These are phyloP conservation scores for Golubevia pallescens DNA, from an alignment of 1,284 basidiomycete species.

Conservation along the genomic window DNA sequence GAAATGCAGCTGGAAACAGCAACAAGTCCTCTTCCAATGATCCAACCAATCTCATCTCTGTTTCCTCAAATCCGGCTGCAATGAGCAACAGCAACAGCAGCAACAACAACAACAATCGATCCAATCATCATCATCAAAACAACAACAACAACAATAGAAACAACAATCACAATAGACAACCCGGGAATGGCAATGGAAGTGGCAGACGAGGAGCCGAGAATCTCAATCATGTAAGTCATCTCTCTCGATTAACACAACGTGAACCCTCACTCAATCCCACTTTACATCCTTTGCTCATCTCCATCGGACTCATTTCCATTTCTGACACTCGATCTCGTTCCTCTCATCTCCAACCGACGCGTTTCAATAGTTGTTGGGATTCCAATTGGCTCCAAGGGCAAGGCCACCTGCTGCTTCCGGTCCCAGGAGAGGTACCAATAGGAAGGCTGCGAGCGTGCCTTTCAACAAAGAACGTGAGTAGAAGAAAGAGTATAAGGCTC, in stretches of 20 bases:
- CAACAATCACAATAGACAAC: too few species aligned
- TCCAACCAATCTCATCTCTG: too few species aligned
- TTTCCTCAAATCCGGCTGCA: too few species aligned
- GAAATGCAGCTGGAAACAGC: too few species aligned
- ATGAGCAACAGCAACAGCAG: too few species aligned
- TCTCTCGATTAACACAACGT: background rate
- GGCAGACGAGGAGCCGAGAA: slow-evolving; percentile 27
- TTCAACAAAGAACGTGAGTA: slow-evolving; percentile 58
- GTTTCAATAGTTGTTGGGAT: background rate
- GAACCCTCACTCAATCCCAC: background rate
- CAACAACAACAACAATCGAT: too few species aligned
- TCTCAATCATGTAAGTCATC: slow-evolving; percentile 45
- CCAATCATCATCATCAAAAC: background rate
- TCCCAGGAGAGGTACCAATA: slow-evolving; percentile 27
- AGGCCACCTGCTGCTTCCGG: slow-evolving; percentile 43
- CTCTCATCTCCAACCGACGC: background rate
- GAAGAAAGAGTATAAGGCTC: background rate
- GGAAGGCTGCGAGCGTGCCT: slow-evolving; percentile 16
- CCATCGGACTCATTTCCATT: background rate
- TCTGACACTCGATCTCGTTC: background rate
- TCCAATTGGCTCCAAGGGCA: slow-evolving; percentile 31
- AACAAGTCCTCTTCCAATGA: too few species aligned
- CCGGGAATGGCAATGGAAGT: background rate
- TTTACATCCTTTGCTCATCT: background rate
- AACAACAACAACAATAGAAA: background rate